phyloP scores from a whole-genome alignment of 768 basidiomycete genomes.

The Serpula lacrymans region DNA sequence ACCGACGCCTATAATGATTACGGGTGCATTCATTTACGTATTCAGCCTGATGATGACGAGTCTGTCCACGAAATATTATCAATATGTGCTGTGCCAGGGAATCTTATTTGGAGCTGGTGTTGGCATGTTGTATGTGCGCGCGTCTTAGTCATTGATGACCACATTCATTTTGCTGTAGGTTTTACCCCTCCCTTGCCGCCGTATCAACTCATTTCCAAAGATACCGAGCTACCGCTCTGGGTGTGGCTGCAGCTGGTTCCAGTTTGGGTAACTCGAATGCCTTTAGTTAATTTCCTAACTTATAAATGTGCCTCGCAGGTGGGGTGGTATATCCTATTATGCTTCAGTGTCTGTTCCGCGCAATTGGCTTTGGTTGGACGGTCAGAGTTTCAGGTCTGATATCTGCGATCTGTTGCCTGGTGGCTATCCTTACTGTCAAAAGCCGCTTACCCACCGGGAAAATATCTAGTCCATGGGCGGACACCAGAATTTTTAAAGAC shows the following conservation, averaged over 20 bases:
- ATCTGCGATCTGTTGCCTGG: slow-evolving; percentile 43
- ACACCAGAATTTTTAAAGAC: slow-evolving; percentile 39
- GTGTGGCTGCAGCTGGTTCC: slow-evolving; percentile 69
- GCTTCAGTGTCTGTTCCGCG: slow-evolving; percentile 52
- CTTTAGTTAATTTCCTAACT: slow-evolving; percentile 1
- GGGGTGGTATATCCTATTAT: slow-evolving; percentile 69
- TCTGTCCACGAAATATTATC: slow-evolving; percentile 52
- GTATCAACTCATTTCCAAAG: slow-evolving; percentile 63
- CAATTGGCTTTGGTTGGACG: slow-evolving; percentile 60
- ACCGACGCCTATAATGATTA: slow-evolving; percentile 48
- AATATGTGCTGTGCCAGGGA: slow-evolving; percentile 63
- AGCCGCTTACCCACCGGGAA: slow-evolving; percentile 20
- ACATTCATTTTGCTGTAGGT: slow-evolving; percentile 36
- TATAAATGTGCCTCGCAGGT: slow-evolving; percentile 34
- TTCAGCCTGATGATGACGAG: slow-evolving; percentile 60
- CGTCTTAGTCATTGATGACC: not conserved
- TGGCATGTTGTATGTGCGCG: slow-evolving; percentile 53
- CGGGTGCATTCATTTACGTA: slow-evolving; percentile 47
- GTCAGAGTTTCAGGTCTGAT: slow-evolving; percentile 56
- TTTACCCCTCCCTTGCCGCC: slow-evolving; percentile 66
- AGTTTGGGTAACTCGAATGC: slow-evolving; percentile 49
- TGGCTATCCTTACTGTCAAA: slow-evolving; percentile 47
- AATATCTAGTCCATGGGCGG: slow-evolving; percentile 16
- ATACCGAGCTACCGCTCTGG: slow-evolving; percentile 69
- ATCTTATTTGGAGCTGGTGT: slow-evolving; percentile 63